These are phyloP conservation scores for Cordyceps sp. DNA, from an alignment of 2,329 filamentous ascomycete species.

Conservation along the genomic window DNA sequence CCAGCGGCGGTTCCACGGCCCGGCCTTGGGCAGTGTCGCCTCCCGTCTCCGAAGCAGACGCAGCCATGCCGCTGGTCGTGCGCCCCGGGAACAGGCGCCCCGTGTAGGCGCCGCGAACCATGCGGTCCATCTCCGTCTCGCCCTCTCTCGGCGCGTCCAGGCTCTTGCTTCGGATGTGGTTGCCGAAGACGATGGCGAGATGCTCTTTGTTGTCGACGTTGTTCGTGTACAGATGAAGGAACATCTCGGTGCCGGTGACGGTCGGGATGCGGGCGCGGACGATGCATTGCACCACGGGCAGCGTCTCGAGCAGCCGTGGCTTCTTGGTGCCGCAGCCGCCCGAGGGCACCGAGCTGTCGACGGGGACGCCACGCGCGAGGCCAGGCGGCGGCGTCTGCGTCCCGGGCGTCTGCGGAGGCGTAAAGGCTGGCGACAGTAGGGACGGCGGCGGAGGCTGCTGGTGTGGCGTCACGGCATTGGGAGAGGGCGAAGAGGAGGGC, in stretches of 20 bases:
- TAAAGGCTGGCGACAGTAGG: conserved; percentile 76
- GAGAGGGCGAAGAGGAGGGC: background rate
- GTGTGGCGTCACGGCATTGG: no score
- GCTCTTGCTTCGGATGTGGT: conserved; percentile 57
- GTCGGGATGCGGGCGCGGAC: conserved; percentile 92
- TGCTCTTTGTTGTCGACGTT: conserved; percentile 91
- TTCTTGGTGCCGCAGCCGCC: conserved; percentile 46
- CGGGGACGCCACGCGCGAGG: conserved; percentile 35
- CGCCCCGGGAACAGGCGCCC: conserved; percentile 77
- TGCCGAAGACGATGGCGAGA: conserved; percentile 89
- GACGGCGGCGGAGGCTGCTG: conserved; percentile 39
- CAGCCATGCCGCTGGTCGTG: conserved; percentile 50
- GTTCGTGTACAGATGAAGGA: conserved; percentile 86
- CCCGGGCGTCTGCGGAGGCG: conserved; percentile 50
- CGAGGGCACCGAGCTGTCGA: conserved; percentile 39
- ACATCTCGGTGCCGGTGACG: conserved; percentile 86
- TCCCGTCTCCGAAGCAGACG: conserved; percentile 5
- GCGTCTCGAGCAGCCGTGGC: conserved; percentile 54
- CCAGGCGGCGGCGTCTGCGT: conserved; percentile 30
- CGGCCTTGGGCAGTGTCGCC: conserved; percentile 3
- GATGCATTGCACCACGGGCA: conserved; percentile 82
- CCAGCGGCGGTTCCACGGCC: conserved; percentile 59
- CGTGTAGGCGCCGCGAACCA: conserved; percentile 87
- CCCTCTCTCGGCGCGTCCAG: conserved; percentile 56
- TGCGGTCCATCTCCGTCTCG: conserved; percentile 76